Conservation (phyloP, 176 grass and related monocot genomes). For the Luzula sylvatica region DNA sequence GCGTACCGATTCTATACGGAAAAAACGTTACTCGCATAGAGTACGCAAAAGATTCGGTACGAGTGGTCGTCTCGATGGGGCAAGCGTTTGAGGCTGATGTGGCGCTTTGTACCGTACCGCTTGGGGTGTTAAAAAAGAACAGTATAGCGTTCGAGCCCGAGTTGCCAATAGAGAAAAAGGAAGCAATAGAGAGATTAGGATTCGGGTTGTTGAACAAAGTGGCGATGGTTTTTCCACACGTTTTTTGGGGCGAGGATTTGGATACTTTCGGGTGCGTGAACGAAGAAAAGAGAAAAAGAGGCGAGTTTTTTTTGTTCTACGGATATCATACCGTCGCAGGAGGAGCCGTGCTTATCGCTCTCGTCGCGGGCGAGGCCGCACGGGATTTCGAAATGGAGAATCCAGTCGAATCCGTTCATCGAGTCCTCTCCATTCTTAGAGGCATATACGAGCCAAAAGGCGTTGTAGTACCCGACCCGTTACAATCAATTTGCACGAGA, state of each 20-base stretch:
- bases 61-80: constrained; percentile 39
- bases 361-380: constrained; percentile 85
- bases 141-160: constrained; percentile 45
- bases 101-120: constrained; percentile 73
- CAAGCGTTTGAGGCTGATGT: constrained; percentile 81
- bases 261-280: constrained; percentile 92
- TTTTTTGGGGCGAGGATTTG: constrained; percentile 85
- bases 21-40: constrained; percentile 62
- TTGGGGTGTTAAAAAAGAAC: constrained; percentile 67
- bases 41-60: constrained; percentile 45
- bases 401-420: constrained; percentile 60
- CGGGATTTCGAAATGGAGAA: constrained; percentile 68
- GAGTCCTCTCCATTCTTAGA: constrained; percentile 69
- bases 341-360: constrained; percentile 65
- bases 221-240: constrained; percentile 80
- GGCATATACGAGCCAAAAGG: constrained; percentile 85
- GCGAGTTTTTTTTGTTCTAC: constrained; percentile 91
- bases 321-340: constrained; percentile 93
- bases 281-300: constrained; percentile 63
- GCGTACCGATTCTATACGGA: constrained; percentile 58
- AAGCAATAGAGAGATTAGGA: constrained; percentile 58
- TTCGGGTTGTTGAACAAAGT: constrained; percentile 92
- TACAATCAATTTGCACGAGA: constrained; percentile 83
- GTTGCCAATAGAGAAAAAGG: constrained; percentile 55
- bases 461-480: constrained; percentile 64